A percentile compares a stretch with the other conserved stretches of the same genome.
Evolutionary conservation across 148 eudicot species (phyloP).

Genomic region (Rhododendron molle): DNA sequence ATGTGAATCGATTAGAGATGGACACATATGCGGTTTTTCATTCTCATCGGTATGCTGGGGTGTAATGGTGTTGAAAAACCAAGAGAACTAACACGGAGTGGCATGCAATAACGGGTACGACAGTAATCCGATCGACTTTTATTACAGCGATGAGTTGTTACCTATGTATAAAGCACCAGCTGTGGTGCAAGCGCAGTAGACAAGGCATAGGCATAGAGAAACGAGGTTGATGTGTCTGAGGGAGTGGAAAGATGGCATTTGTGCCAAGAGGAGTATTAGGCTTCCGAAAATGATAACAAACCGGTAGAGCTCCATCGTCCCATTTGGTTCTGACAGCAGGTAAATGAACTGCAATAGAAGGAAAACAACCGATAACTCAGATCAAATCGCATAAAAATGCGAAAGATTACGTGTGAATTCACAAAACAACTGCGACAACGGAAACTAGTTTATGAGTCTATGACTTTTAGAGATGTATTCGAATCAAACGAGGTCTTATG

Average conservation of each 20-base stretch:
- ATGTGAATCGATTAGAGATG: no score
- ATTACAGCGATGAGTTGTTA: slow-evolving; percentile 12
- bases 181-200: slow-evolving; percentile 60
- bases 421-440: neutral
- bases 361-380: neutral
- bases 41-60: no score
- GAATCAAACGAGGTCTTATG: neutral
- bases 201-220: slow-evolving; percentile 45
- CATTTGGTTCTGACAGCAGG: slow-evolving; percentile 33
- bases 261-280: slow-evolving; percentile 40
- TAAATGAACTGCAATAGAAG: slow-evolving; percentile 38
- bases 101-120: no score
- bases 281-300: slow-evolving; percentile 43
- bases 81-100: no score
- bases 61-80: neutral
- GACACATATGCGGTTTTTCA: no score
- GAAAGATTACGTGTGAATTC: neutral
- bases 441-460: no score
- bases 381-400: neutral
- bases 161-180: slow-evolving; percentile 73
- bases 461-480: no score
- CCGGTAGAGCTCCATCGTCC: slow-evolving; percentile 42
- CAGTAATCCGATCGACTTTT: no score
- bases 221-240: slow-evolving; percentile 54
- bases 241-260: slow-evolving; percentile 63